Base-by-base conservation (phyloP, 345 rosid genomes). In the Dipteronia sinensis region DNA sequence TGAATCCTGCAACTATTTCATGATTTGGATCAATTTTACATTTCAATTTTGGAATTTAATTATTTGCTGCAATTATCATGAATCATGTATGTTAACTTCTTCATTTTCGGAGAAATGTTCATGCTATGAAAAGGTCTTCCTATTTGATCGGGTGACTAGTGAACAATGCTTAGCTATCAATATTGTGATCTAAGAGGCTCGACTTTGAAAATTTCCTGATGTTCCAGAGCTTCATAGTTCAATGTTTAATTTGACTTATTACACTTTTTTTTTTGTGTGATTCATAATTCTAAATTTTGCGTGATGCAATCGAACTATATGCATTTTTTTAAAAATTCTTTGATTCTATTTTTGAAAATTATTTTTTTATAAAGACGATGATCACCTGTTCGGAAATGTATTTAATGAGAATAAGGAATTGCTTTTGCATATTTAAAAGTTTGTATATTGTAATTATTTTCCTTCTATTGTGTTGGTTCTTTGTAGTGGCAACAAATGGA, bases 401-500 rank as follows among this genome's bases (percentile, higher is more conserved):
- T 55, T 40, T 23, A 16, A 69, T 23, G 65, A n/a, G 46, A 34
- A 31, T 23, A n/a, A 56, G 22, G 23, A 19, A 23, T 19, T 38
- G 13, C 19, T 63, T 40, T 19, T 77, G 23, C 59, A 34, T 66
- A 69, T 59, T 19, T 19, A n/a, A 16, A n/a, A 20, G 38, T 56
- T 42, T 42, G 9, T 31, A 12, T 44, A 61, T 47, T 64, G 63
- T 72, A 31, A 34, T 58, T 3, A 67, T 72, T 78, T 78, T 63
- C 55, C 20, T 76, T 51, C 72, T 76, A 0, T 42, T 42, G 75
- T 81, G 51, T 78, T 74, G 69, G 74, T 71, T 70, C 49, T 51
- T 76, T 91, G 78, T 80, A 96, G 99, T 96, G 99, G 99, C 98
- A 90, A 82, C 99, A 96, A 94, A 97, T 97, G 99, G 99, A 97